phyloP scores from a whole-genome alignment of 371 early-diverging fungal genomes.

The Cokeromyces recurvatus region DNA sequence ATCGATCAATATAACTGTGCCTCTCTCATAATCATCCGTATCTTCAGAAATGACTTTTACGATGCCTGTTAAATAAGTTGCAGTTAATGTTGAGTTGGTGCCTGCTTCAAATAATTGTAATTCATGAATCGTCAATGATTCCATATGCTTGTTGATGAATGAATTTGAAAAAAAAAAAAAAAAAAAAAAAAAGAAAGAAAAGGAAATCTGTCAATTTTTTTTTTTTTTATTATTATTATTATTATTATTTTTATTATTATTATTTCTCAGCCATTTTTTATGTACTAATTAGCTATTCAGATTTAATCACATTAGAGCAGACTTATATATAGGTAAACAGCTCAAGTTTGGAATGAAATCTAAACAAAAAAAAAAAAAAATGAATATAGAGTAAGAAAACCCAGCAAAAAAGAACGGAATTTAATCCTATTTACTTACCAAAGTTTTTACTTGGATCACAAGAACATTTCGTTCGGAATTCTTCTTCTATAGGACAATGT shows the following conservation, averaged over 20 bases:
- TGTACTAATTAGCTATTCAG: too few species aligned
- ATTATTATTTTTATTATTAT: too few species aligned
- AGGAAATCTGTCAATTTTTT: not conserved
- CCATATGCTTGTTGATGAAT: too few species aligned
- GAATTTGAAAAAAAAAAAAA: not conserved
- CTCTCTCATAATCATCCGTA: not conserved
- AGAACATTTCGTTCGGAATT: constrained; percentile 42
- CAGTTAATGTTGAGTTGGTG: not conserved
- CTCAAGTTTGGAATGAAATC: too few species aligned
- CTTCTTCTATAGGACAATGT: constrained; percentile 61
- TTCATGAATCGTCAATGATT: not conserved
- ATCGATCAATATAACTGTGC: constrained; percentile 4
- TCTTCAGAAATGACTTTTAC: not conserved
- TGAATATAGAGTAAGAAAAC: too few species aligned
- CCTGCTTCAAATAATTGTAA: not conserved
- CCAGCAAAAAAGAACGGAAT: too few species aligned
- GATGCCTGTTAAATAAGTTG: not conserved
- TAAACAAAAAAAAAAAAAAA: too few species aligned
- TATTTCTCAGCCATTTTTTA: too few species aligned
- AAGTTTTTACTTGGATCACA: constrained; percentile 47
- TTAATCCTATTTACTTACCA: too few species aligned
- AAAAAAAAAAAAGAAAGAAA: too few species aligned
- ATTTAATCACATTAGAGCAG: too few species aligned
- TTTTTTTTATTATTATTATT: not conserved
- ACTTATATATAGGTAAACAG: too few species aligned